Evolutionary conservation across 2,329 filamentous ascomycete species (phyloP).

Genomic region (Exophiala dermatitidis): DNA sequence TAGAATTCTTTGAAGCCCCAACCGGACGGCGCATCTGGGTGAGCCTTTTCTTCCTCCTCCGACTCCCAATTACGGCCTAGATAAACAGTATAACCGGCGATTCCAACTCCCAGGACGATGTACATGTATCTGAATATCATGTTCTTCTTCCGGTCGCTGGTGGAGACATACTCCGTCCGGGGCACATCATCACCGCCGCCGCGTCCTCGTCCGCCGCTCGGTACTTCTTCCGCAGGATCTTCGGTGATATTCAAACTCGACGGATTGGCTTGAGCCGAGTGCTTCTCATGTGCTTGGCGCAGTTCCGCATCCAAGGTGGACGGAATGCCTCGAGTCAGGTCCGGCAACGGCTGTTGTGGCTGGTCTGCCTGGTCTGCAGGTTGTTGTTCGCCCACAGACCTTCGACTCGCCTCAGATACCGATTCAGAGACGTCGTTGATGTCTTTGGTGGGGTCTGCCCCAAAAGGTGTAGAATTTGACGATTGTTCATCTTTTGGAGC

Average conservation of each 20-base stretch:
- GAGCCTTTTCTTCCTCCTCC: constrained; percentile 61
- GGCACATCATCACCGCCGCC: constrained; percentile 59
- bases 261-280: constrained; percentile 30
- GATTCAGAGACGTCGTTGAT: constrained; percentile 20
- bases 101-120: constrained; percentile 50
- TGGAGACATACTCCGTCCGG: constrained; percentile 80
- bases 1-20: constrained; percentile 73
- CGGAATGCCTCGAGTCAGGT: constrained; percentile 89
- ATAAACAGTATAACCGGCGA: constrained; percentile 58
- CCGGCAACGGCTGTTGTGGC: constrained; percentile 66
- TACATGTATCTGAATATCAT: constrained; percentile 71
- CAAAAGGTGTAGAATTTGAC: constrained; percentile 9
- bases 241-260: constrained; percentile 48
- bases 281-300: constrained; percentile 38
- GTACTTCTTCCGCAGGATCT: constrained; percentile 44
- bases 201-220: constrained; percentile 45
- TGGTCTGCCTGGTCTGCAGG: not conserved
- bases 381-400: constrained; percentile 7
- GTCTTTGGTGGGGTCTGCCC: constrained; percentile 13
- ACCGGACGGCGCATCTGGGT: constrained; percentile 69
- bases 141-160: constrained; percentile 73
- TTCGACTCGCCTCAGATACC: constrained; percentile 12
- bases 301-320: constrained; percentile 80
- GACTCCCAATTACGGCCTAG: constrained; percentile 81
- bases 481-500: constrained; percentile 3